Percentiles rank a stretch among this genome's conserved stretches.
These are phyloP conservation scores for Fusarium citri DNA, from an alignment of 2,329 filamentous ascomycete genomes.

Conservation along the genomic window DNA sequence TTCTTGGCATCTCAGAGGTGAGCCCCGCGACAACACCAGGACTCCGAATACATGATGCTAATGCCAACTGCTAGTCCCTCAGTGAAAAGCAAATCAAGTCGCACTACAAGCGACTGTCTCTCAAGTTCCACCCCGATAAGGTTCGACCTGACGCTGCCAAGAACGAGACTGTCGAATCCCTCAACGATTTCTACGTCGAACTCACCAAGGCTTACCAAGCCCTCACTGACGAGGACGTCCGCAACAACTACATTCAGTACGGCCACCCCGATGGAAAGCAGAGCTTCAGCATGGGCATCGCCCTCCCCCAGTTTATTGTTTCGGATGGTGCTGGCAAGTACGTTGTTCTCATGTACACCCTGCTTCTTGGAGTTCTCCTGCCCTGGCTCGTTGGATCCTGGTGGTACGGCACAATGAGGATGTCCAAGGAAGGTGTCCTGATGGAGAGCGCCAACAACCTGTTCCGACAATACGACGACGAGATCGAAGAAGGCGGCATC, in stretches of 20 bases:
- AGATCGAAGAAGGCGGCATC: constrained; percentile 82
- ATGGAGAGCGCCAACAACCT: constrained; percentile 94
- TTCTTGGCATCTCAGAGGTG: constrained; percentile 86
- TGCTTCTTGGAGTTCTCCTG: constrained; percentile 87
- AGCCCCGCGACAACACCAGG: constrained; percentile 39
- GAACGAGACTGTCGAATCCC: constrained; percentile 86
- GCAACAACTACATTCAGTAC: constrained; percentile 96
- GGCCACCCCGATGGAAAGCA: constrained; percentile 98
- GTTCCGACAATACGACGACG: constrained; percentile 91
- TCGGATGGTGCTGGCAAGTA: constrained; percentile 96
- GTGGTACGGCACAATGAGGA: constrained; percentile 97
- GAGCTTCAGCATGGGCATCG: constrained; percentile 97
- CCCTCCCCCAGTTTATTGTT: constrained; percentile 91
- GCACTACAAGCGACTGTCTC: constrained; percentile 86
- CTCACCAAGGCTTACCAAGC: constrained; percentile 98
- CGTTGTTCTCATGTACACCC: constrained; percentile 88
- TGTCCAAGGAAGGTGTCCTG: constrained; percentile 92
- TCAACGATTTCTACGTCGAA: constrained; percentile 93
- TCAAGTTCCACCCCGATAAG: constrained; percentile 95
- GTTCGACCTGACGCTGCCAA: constrained; percentile 82
- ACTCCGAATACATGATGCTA: constrained; percentile 7
- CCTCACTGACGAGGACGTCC: constrained; percentile 94
- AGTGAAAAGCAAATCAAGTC: constrained; percentile 92
- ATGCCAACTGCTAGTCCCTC: constrained; percentile 67
- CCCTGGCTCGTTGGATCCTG: constrained; percentile 95